Evolutionary conservation across 441 rosid species (phyloP), one percentile per base, ranked within the genome.

Genomic region (Aquilaria agallochum): DNA sequence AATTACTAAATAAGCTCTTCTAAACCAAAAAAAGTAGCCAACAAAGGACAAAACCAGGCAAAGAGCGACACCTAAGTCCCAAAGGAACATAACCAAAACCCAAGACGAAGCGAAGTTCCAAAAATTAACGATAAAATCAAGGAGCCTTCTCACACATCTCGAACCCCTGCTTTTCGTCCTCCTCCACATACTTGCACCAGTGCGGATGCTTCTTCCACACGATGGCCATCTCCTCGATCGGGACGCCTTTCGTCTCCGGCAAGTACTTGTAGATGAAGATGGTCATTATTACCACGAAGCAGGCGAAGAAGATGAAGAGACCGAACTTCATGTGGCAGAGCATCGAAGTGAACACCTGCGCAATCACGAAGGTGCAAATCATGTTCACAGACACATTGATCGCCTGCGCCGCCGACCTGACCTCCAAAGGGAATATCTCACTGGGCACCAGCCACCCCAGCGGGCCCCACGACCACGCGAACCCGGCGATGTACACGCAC

Each of bases 381-480:
- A 76, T 79, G 79, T 79, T 79, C 52, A 74, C 75, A 2, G 77
- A 63, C 0, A 80, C 84, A 54, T 69, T 74, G 53, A 76, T 36
- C 2, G 74, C 65, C 54, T 76, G 79, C 1, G 74, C 84, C 0
- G 77, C 81, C 0, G 84, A 80, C 57, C 84, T 57, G 30, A 77
- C 49, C 50, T 72, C 79, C 61, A 80, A 55, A 1, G 84, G 79
- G 71, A 76, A 80, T 48, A 76, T 76, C 72, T 80, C 84, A 53
- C 84, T 80, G 0, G 90, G 79, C 2, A 80, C 74, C 48, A 80
- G 57, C 79, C 84, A 80, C 15, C 79, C 81, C 48, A 80, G 55
- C 0, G 81, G 76, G 9, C 84, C 84, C 84, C 84, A 80, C 0
- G 84, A 80, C 78, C 77, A 79, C 0, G 79, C 83, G 11, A 68